phyloP scores from a whole-genome alignment of 306 rosid species.

The Prunus davidiana region DNA sequence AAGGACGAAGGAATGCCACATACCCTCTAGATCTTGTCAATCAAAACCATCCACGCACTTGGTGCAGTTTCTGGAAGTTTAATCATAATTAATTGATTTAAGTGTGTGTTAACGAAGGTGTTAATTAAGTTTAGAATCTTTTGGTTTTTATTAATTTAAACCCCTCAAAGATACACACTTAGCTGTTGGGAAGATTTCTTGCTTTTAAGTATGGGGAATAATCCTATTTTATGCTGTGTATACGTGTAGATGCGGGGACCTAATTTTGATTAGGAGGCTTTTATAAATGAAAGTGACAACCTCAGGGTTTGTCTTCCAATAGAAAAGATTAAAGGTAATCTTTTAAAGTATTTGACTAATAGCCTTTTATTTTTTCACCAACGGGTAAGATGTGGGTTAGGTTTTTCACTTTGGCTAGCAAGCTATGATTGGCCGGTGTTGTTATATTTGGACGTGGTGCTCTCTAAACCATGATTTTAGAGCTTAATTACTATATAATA shows the following conservation, averaged over 20 bases:
- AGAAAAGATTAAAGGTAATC: conserved; percentile 21
- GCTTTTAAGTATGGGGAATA: conserved; percentile 53
- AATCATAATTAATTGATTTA: conserved; percentile 20
- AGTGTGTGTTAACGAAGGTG: not conserved
- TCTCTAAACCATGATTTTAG: conserved; percentile 38
- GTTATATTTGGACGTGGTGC: not conserved
- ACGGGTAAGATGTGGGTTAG: conserved; percentile 23
- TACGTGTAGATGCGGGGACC: conserved; percentile 28
- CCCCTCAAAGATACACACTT: conserved; percentile 45
- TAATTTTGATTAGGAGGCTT: not conserved
- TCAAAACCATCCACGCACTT: conserved; percentile 41
- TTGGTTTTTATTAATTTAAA: conserved; percentile 28
- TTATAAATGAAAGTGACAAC: conserved; percentile 43
- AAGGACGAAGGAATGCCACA: conserved; percentile 54
- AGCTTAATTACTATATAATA: conserved; percentile 7
- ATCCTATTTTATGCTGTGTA: conserved; percentile 33
- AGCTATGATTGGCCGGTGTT: conserved; percentile 14
- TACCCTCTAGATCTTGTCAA: conserved; percentile 20
- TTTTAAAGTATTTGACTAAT: conserved; percentile 28
- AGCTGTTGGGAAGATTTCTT: conserved; percentile 63
- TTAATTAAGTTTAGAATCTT: conserved; percentile 40
- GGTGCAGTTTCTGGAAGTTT: conserved; percentile 34
- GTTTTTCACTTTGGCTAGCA: conserved; percentile 5
- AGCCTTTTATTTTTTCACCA: conserved; percentile 29
- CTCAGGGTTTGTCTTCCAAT: conserved; percentile 43